Evolutionary conservation across 1,284 basidiomycete species (phyloP).

Genomic region (Heterobasidion occidentale): DNA sequence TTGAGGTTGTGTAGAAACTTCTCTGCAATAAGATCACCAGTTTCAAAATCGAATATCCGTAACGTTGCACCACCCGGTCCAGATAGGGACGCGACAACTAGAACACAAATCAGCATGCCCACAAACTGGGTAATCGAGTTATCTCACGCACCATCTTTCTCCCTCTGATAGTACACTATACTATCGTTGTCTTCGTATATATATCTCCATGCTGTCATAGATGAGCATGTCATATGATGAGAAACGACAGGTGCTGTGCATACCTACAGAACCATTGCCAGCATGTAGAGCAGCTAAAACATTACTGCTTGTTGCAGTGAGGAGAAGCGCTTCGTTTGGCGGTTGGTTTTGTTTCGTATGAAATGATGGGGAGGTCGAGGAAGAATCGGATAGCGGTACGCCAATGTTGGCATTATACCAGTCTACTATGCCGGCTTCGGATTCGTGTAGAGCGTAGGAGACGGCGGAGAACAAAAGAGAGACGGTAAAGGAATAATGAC

Average conservation of each 20-base stretch:
- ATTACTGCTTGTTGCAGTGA: constrained; percentile 72
- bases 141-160: constrained; percentile 46
- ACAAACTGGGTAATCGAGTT: background rate
- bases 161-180: constrained; percentile 61
- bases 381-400: constrained; percentile 46
- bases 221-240: background rate
- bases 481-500: constrained; percentile 1
- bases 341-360: constrained; percentile 27
- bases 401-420: constrained; percentile 80
- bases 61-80: constrained; percentile 66
- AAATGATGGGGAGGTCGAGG: constrained; percentile 48
- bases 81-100: constrained; percentile 70
- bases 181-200: constrained; percentile 60
- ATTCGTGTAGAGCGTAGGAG: constrained; percentile 48
- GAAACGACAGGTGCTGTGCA: constrained; percentile 15
- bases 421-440: constrained; percentile 78
- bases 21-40: constrained; percentile 70
- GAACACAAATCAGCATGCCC: background rate
- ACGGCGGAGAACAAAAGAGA: background rate
- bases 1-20: constrained; percentile 43
- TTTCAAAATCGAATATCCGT: constrained; percentile 60
- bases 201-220: constrained; percentile 70
- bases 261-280: constrained; percentile 68
- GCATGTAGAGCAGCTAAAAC: constrained; percentile 74
- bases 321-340: constrained; percentile 40